Evolutionary conservation across 2,329 filamentous ascomycete genomes (phyloP).

Genomic region (Penicillium sclerotiorum): DNA sequence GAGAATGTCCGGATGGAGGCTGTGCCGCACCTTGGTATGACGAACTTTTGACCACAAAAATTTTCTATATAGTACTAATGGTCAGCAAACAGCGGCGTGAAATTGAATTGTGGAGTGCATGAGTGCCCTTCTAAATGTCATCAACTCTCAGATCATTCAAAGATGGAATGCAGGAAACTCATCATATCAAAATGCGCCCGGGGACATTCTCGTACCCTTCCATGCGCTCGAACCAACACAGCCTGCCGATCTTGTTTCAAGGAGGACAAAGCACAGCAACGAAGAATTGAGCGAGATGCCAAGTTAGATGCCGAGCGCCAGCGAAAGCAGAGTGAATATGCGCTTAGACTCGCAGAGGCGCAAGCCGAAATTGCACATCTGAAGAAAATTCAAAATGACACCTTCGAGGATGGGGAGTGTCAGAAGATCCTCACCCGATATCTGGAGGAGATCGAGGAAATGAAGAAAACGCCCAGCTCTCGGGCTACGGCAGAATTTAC

Average conservation of each 20-base stretch:
- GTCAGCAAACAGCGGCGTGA: background rate
- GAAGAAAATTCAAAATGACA: conserved; percentile 21
- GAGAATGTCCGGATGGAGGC: conserved; percentile 68
- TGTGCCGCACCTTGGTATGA: conserved; percentile 46
- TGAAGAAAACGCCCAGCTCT: no score
- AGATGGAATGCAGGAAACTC: background rate
- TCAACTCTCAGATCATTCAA: background rate
- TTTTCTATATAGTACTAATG: no score
- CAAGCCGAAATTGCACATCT: conserved; percentile 28
- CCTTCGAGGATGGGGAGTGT: no score
- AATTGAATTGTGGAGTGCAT: background rate
- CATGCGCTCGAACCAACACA: conserved; percentile 48
- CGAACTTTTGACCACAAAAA: background rate
- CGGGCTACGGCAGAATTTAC: no score
- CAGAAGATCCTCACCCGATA: no score
- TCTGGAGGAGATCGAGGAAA: no score
- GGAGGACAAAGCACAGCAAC: conserved; percentile 49
- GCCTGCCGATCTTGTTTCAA: conserved; percentile 56
- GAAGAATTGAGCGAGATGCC: conserved; percentile 55
- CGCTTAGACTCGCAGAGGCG: conserved; percentile 23
- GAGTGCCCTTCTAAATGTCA: conserved; percentile 1
- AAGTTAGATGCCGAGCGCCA: conserved; percentile 44
- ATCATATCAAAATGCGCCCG: background rate
- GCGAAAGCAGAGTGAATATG: conserved; percentile 23
- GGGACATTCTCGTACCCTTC: conserved; percentile 29